A percentile compares a stretch with the other conserved stretches of the same genome.
Evolutionary conservation across 1,139 yeast species (phyloP).

Genomic region (Scheffersomyces lignicola): DNA sequence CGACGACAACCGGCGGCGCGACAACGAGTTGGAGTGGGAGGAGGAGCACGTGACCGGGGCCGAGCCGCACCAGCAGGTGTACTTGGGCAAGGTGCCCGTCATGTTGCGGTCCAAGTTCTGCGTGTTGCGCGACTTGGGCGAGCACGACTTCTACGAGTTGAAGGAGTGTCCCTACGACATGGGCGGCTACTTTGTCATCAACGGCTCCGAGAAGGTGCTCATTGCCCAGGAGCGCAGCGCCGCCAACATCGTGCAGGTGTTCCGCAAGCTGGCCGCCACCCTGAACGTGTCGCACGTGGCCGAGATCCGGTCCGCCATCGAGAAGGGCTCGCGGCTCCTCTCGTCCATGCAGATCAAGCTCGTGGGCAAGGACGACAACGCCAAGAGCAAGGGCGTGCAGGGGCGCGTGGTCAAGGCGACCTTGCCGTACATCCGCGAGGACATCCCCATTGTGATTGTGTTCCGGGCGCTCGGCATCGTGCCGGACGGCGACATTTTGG

Average conservation of each 20-base stretch:
- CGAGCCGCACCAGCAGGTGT: conserved; percentile 68
- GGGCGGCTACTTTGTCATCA: conserved; percentile 98
- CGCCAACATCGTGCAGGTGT: conserved; percentile 97
- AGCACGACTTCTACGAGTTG: conserved; percentile 89
- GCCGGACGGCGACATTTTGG: conserved; percentile 98
- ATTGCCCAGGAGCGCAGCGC: conserved; percentile 99
- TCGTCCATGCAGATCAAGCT: conserved; percentile 93
- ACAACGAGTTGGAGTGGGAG: conserved; percentile 76
- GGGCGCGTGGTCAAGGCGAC: conserved; percentile 92
- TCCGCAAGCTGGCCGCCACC: conserved; percentile 89
- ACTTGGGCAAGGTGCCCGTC: conserved; percentile 95
- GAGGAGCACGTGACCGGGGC: conserved; percentile 56
- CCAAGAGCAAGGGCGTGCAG: conserved; percentile 52
- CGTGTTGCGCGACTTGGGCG: conserved; percentile 88
- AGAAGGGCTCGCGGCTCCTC: conserved; percentile 93
- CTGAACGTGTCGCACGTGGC: conserved; percentile 96
- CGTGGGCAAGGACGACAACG: conserved; percentile 70
- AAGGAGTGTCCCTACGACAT: conserved; percentile 99
- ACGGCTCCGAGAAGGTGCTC: conserved; percentile 96
- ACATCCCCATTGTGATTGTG: conserved; percentile 93
- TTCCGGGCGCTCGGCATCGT: conserved; percentile 98
- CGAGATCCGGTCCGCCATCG: conserved; percentile 94
- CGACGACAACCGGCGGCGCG: conserved; percentile 59
- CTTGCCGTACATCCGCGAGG: conserved; percentile 93
- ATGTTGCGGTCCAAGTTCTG: conserved; percentile 97